phyloP scores from a whole-genome alignment of 129 eudicot species.

The Helianthus tuberosus region DNA sequence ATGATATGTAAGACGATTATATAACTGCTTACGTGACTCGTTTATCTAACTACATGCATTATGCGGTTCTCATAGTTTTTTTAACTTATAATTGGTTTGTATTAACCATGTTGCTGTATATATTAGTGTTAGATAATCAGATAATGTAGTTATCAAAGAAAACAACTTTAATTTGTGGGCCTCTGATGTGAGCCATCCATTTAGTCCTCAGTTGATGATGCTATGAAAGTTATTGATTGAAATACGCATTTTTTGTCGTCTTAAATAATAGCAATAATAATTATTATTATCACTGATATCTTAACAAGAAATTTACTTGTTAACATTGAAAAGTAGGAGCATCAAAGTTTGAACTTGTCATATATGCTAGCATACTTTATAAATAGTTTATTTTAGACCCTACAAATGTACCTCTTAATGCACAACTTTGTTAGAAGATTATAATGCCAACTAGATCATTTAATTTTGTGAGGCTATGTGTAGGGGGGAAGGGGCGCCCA shows the following conservation, averaged over 20 bases:
- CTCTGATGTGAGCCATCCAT: background rate
- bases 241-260: background rate
- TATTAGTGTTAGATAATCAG: background rate
- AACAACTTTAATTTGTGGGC: background rate
- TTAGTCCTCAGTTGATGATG: conserved; percentile 2
- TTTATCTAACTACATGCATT: no score
- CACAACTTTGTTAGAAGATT: no score
- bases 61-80: no score
- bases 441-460: no score
- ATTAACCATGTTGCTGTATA: background rate
- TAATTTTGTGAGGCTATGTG: no score
- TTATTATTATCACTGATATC: background rate
- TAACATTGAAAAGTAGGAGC: background rate
- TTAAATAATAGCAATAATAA: background rate
- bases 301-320: background rate
- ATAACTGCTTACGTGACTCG: no score
- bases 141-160: background rate
- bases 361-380: background rate
- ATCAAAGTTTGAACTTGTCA: background rate
- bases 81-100: no score
- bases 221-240: background rate
- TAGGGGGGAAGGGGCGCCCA: no score
- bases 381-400: background rate
- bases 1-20: no score
- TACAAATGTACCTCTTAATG: conserved; percentile 2